Percentiles rank a stretch among this genome's conserved stretches.
Conservation (phyloP, 176 grass and related monocot genomes). For the Carex kokanica region DNA sequence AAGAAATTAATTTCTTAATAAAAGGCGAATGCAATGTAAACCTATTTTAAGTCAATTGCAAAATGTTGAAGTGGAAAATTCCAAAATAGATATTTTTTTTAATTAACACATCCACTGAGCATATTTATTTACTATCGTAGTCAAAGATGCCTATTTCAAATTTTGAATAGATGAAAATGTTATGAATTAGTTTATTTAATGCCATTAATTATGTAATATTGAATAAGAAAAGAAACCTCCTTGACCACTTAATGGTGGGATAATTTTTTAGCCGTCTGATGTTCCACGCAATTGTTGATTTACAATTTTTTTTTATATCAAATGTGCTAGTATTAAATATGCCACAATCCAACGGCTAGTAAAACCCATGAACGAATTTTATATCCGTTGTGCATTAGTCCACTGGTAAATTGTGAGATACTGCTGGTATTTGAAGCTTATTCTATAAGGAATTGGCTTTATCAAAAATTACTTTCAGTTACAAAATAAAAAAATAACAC, state of each 20-base stretch:
- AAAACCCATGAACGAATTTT: neutral
- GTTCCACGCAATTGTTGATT: neutral
- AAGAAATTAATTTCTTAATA: no score
- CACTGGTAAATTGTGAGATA: neutral
- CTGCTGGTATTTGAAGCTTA: neutral
- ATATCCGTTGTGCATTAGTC: neutral
- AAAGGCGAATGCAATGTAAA: no score
- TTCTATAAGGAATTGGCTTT: neutral
- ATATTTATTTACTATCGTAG: neutral
- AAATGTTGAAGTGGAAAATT: neutral
- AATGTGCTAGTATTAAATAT: neutral
- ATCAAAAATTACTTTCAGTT: no score
- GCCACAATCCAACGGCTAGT: neutral
- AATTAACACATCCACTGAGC: conserved; percentile 2
- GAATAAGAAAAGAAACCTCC: neutral
- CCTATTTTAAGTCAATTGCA: neutral
- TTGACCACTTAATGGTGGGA: neutral
- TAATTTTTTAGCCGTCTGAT: neutral
- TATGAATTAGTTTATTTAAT: neutral
- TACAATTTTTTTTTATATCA: neutral
- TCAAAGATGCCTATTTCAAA: neutral
- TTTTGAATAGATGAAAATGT: neutral
- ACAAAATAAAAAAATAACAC: neutral
- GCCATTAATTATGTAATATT: neutral
- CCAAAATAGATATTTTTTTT: neutral